These are phyloP conservation scores for Colletotrichum musae DNA, from an alignment of 2,329 filamentous ascomycete genomes.

Conservation along the genomic window DNA sequence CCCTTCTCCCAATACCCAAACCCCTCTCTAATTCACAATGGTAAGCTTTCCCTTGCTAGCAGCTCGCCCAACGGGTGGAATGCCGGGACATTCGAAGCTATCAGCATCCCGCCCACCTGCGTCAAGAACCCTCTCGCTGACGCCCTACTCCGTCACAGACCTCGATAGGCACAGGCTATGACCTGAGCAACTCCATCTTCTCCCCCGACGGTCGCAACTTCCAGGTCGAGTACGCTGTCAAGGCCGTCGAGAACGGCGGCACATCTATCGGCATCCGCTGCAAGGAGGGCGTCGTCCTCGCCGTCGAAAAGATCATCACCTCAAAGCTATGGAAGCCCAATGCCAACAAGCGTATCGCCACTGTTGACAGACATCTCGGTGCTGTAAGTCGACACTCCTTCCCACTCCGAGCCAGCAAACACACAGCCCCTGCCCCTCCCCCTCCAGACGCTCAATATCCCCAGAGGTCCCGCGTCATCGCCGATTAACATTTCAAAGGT, in stretches of 20 bases:
- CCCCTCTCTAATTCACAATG: slow-evolving; percentile 47
- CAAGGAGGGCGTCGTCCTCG: slow-evolving; percentile 96
- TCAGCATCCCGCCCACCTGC: slow-evolving; percentile 2
- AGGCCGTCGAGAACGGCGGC: slow-evolving; percentile 98
- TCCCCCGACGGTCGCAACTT: slow-evolving; percentile 99
- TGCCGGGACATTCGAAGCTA: slow-evolving; percentile 30
- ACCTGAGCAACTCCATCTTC: slow-evolving; percentile 99
- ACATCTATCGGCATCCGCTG: slow-evolving; percentile 96
- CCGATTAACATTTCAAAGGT: slow-evolving; percentile 69
- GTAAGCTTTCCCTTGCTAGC: slow-evolving; percentile 47
- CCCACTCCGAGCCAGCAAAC: slow-evolving; percentile 1
- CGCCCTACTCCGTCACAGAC: slow-evolving; percentile 72
- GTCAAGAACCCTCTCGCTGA: slow-evolving; percentile 24
- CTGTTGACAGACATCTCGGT: slow-evolving; percentile 93
- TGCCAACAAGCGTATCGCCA: slow-evolving; percentile 97
- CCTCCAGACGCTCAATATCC: not conserved
- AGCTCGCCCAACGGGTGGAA: slow-evolving; percentile 35
- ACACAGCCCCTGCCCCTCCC: slow-evolving; percentile 6
- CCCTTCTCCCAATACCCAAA: slow-evolving; percentile 5
- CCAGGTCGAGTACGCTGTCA: slow-evolving; percentile 98
- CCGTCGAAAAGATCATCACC: slow-evolving; percentile 94
- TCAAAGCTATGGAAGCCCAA: slow-evolving; percentile 96
- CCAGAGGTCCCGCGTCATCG: not conserved
- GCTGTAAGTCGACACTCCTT: slow-evolving; percentile 73
- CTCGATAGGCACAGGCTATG: slow-evolving; percentile 99